These are phyloP conservation scores for Flammula alnicola DNA, from an alignment of 1,284 basidiomycete species.

Conservation along the genomic window DNA sequence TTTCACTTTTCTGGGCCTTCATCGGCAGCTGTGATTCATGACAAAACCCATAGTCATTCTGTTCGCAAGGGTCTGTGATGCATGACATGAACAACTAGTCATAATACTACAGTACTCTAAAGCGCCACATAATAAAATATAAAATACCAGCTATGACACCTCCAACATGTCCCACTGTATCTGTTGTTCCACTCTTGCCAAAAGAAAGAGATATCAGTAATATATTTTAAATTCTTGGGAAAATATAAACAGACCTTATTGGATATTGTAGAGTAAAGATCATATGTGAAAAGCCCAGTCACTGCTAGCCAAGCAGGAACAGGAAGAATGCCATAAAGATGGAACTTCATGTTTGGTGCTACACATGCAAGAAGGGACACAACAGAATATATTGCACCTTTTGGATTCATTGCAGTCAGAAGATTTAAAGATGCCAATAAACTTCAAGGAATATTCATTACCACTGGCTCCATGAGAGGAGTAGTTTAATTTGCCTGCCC, in stretches of 20 bases:
- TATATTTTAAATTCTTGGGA: neutral
- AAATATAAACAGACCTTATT: conserved; percentile 30
- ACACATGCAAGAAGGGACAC: conserved; percentile 75
- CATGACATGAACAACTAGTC: too few species aligned
- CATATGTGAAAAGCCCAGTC: conserved; percentile 75
- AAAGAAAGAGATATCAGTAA: neutral
- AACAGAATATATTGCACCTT: conserved; percentile 78
- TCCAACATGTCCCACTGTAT: conserved; percentile 82
- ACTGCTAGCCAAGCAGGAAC: conserved; percentile 84
- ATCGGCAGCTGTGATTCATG: too few species aligned
- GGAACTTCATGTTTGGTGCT: conserved; percentile 71
- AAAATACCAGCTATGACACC: conserved; percentile 74
- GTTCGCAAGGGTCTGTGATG: too few species aligned
- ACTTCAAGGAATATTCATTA: conserved; percentile 35
- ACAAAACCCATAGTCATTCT: too few species aligned
- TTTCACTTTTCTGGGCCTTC: too few species aligned
- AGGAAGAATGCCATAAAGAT: conserved; percentile 85
- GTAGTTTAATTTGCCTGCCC: conserved; percentile 46
- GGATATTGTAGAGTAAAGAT: conserved; percentile 60
- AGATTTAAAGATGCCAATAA: neutral
- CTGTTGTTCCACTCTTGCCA: conserved; percentile 51
- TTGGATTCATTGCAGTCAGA: conserved; percentile 11
- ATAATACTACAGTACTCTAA: conserved; percentile 31
- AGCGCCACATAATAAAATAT: conserved; percentile 53
- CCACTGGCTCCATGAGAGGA: conserved; percentile 78